Evolutionary conservation across 1,284 basidiomycete genomes (phyloP).

Genomic region (Boletus albobrunnescens): DNA sequence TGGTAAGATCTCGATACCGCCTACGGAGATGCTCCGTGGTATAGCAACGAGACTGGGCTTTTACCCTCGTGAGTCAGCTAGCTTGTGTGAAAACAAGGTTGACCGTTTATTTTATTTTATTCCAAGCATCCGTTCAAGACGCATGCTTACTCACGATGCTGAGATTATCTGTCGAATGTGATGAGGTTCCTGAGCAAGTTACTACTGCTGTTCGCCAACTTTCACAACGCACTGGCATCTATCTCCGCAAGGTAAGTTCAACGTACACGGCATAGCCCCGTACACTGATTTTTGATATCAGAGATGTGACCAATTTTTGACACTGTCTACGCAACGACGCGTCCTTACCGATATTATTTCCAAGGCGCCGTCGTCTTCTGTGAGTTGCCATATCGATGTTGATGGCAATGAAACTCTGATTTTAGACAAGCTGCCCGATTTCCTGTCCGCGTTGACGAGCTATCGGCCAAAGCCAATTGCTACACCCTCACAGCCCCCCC

Average conservation of each 20-base stretch:
- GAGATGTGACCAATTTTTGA: constrained; percentile 66
- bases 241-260: constrained; percentile 51
- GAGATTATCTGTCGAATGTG: constrained; percentile 55
- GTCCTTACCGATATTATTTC: constrained; percentile 45
- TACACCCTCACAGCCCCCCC: constrained; percentile 9
- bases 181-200: constrained; percentile 47
- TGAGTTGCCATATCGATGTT: constrained; percentile 30
- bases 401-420: constrained; percentile 6
- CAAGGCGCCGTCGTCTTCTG: constrained; percentile 47
- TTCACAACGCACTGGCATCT: constrained; percentile 42
- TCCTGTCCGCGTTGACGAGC: constrained; percentile 46
- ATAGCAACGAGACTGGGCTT: constrained; percentile 43
- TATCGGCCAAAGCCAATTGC: constrained; percentile 30
- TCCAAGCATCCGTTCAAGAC: constrained; percentile 63
- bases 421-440: constrained; percentile 59
- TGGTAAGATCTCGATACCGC: constrained; percentile 47
- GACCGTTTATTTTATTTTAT: not conserved
- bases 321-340: constrained; percentile 42
- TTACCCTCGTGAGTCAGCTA: constrained; percentile 46
- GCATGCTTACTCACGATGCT: constrained; percentile 66
- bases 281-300: constrained; percentile 29
- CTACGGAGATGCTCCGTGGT: constrained; percentile 48
- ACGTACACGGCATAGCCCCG: constrained; percentile 1
- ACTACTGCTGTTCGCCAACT: constrained; percentile 41
- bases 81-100: not conserved